These are phyloP conservation scores for Kluyveromyces aestuarii DNA, from an alignment of 805 yeast species.

Conservation along the genomic window DNA sequence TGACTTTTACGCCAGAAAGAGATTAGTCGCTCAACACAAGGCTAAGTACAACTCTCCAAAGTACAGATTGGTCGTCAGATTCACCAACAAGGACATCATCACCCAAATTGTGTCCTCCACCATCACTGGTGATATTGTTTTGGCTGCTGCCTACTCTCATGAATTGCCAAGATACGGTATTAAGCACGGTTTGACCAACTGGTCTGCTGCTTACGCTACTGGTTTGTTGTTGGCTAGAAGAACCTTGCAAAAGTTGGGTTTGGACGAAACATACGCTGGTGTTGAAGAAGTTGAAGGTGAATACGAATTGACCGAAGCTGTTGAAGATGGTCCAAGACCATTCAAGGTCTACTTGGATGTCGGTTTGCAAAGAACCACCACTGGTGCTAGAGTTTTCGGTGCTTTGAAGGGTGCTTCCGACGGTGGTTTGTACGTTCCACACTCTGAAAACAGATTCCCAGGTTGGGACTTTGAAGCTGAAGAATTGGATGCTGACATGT, in stretches of 20 bases:
- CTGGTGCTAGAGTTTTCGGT: constrained; percentile 99
- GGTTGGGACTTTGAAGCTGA: constrained; percentile 99
- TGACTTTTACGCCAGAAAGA: constrained; percentile 99
- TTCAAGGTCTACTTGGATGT: constrained; percentile 99
- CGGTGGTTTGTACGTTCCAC: constrained; percentile 99
- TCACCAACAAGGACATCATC: constrained; percentile 99
- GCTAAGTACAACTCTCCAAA: constrained; percentile 99
- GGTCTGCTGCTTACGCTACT: constrained; percentile 99
- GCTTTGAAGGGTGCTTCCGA: constrained; percentile 99
- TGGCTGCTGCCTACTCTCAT: constrained; percentile 97
- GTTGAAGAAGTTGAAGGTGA: constrained; percentile 99
- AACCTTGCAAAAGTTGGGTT: constrained; percentile 93
- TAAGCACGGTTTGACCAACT: constrained; percentile 97
- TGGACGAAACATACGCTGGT: constrained; percentile 97
- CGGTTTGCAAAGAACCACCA: constrained; percentile 99
- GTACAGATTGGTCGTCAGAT: constrained; percentile 98
- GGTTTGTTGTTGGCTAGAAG: constrained; percentile 99
- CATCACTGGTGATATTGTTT: constrained; percentile 92
- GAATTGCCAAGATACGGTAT: constrained; percentile 98
- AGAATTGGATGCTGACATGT: constrained; percentile 94
- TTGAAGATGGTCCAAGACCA: constrained; percentile 99
- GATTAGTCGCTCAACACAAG: constrained; percentile 99
- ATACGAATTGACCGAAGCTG: constrained; percentile 96
- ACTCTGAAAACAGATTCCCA: constrained; percentile 99
- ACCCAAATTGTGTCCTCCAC: constrained; percentile 95